These are phyloP conservation scores for Flaveria trinervia DNA, from an alignment of 129 eudicot species.

Conservation along the genomic window DNA sequence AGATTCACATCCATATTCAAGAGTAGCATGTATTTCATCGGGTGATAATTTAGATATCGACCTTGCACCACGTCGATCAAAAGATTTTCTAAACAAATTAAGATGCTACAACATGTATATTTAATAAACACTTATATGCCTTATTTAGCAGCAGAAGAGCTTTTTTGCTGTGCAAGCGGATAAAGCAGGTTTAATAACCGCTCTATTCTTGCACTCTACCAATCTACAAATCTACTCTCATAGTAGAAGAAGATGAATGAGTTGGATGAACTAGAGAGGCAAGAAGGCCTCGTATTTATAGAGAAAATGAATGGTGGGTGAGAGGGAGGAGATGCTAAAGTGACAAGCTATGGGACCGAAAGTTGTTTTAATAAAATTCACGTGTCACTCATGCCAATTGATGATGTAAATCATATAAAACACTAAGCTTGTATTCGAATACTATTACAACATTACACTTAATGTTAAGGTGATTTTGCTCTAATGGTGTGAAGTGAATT, in stretches of 20 bases:
- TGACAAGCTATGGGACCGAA: background rate
- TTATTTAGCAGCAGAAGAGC: conserved; percentile 32
- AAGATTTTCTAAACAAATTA: background rate
- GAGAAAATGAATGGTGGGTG: conserved; percentile 1
- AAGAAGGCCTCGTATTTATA: conserved; percentile 14
- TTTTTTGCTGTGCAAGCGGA: conserved; percentile 26
- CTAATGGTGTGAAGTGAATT: no score
- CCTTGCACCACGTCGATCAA: background rate
- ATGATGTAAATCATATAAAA: background rate
- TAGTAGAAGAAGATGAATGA: background rate
- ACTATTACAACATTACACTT: no score
- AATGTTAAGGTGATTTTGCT: no score
- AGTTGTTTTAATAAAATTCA: background rate
- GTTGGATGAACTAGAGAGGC: conserved; percentile 20
- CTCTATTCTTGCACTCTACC: conserved; percentile 11
- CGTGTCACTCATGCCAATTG: conserved; percentile 21
- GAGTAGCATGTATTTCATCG: background rate
- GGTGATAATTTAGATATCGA: background rate
- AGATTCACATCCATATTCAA: background rate
- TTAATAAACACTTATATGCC: conserved; percentile 7
- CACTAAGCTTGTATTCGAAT: no score
- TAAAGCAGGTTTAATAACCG: conserved; percentile 26
- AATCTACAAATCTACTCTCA: conserved; percentile 4
- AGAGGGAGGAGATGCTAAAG: conserved; percentile 16
- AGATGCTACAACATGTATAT: background rate